Evolutionary conservation across 163 green algal species (phyloP).

Genomic region (Scenedesmus sp.): DNA sequence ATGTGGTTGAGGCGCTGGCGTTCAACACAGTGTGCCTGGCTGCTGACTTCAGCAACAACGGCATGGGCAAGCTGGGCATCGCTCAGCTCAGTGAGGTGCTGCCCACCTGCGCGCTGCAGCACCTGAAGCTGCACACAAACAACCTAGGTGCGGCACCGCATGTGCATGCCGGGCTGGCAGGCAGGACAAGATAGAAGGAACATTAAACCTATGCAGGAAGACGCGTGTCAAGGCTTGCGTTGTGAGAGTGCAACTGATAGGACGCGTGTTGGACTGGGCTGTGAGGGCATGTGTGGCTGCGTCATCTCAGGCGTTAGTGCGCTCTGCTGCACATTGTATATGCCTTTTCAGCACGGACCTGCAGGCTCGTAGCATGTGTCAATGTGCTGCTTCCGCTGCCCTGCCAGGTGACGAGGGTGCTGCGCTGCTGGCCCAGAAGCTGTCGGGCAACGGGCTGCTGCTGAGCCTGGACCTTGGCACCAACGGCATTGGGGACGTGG

Average conservation of each 20-base stretch:
- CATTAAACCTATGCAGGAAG: too few species aligned
- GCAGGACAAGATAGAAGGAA: too few species aligned
- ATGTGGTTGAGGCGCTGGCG: constrained; percentile 91
- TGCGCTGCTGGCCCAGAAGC: constrained; percentile 76
- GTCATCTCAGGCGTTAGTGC: too few species aligned
- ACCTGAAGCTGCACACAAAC: constrained; percentile 93
- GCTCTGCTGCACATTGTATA: too few species aligned
- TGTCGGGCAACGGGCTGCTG: constrained; percentile 85
- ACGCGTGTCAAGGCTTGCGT: too few species aligned
- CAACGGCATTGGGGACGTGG: constrained; percentile 95
- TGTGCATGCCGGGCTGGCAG: too few species aligned
- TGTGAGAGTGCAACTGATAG: too few species aligned
- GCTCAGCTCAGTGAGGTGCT: constrained; percentile 79
- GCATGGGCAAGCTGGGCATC: constrained; percentile 81
- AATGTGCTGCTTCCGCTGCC: not conserved
- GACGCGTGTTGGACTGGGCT: too few species aligned
- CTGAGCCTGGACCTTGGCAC: constrained; percentile 89
- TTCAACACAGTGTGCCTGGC: constrained; percentile 92
- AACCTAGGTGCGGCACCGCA: constrained; percentile 62
- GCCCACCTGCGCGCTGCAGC: constrained; percentile 81
- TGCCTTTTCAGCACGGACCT: too few species aligned
- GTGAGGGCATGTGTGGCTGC: too few species aligned
- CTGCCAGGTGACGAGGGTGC: constrained; percentile 87
- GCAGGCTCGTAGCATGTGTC: too few species aligned
- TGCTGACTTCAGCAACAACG: constrained; percentile 92